Evolutionary conservation across 768 basidiomycete species (phyloP).

Genomic region (Macrolepiota albuminosa): DNA sequence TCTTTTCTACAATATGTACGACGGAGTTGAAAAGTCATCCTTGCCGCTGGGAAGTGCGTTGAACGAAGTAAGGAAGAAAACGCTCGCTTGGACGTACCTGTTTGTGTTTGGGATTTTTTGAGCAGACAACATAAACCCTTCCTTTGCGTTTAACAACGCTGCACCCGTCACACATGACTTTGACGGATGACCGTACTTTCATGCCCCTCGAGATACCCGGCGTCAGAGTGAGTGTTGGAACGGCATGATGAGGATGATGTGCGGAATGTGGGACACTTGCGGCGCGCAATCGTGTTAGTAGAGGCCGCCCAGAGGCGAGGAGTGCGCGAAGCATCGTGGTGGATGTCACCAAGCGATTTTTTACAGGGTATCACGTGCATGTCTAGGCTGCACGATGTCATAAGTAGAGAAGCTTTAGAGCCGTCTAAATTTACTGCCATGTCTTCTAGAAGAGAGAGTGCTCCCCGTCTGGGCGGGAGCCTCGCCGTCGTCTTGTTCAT

Average conservation of each 20-base stretch:
- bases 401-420: background rate
- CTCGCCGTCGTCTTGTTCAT: constrained; percentile 53
- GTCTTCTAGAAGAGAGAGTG: constrained; percentile 19
- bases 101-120: constrained; percentile 95
- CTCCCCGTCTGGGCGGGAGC: constrained; percentile 41
- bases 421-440: constrained; percentile 14
- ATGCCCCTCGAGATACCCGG: constrained; percentile 65
- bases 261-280: constrained; percentile 26
- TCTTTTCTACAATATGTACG: background rate
- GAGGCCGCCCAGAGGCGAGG: constrained; percentile 56
- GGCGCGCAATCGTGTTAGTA: constrained; percentile 46
- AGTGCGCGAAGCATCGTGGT: constrained; percentile 59
- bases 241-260: constrained; percentile 26
- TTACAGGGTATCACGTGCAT: constrained; percentile 7
- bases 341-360: background rate
- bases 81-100: constrained; percentile 54
- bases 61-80: background rate
- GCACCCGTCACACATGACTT: constrained; percentile 93
- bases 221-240: constrained; percentile 18
- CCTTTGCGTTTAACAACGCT: constrained; percentile 85
- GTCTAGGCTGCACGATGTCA: background rate
- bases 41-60: constrained; percentile 47
- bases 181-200: constrained; percentile 96
- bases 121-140: constrained; percentile 87
- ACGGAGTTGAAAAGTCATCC: constrained; percentile 35